These are phyloP conservation scores for Spiraea crenata DNA, from an alignment of 331 rosid species.

Conservation along the genomic window DNA sequence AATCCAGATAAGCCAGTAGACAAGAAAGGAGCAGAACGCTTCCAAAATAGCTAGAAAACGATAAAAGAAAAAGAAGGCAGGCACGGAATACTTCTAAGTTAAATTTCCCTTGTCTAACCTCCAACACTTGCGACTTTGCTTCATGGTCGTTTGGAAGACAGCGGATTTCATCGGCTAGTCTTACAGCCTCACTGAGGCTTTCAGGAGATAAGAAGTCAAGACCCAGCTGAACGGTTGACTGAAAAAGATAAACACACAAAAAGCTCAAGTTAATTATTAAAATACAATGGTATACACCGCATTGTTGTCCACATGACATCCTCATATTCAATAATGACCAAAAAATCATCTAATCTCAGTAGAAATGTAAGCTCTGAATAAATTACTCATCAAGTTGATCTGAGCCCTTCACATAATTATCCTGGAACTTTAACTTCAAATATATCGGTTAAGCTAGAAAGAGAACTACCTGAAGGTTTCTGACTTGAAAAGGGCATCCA, in stretches of 20 bases:
- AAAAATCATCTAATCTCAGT: neutral
- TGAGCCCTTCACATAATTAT: neutral
- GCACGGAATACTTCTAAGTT: slow-evolving; percentile 26
- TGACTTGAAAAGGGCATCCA: slow-evolving; percentile 93
- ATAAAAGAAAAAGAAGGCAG: neutral
- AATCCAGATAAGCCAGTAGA: neutral
- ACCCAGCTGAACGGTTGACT: slow-evolving; percentile 93
- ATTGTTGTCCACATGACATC: neutral
- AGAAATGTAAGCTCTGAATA: neutral
- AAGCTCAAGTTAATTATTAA: neutral
- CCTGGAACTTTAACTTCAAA: neutral
- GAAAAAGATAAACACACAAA: slow-evolving; percentile 29
- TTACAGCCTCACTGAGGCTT: slow-evolving; percentile 82
- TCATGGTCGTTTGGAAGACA: slow-evolving; percentile 89
- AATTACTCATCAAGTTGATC: neutral
- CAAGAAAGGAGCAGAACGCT: neutral
- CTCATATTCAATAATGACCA: neutral
- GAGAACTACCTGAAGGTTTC: slow-evolving; percentile 66
- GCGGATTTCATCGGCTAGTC: slow-evolving; percentile 79
- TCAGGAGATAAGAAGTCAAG: slow-evolving; percentile 99
- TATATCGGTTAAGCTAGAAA: neutral
- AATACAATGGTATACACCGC: neutral
- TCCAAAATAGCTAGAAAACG: slow-evolving; percentile 3
- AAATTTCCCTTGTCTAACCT: slow-evolving; percentile 58
- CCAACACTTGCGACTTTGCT: slow-evolving; percentile 84